Conservation (phyloP, 805 yeast species). For the Kodamaea neixiangensis region DNA sequence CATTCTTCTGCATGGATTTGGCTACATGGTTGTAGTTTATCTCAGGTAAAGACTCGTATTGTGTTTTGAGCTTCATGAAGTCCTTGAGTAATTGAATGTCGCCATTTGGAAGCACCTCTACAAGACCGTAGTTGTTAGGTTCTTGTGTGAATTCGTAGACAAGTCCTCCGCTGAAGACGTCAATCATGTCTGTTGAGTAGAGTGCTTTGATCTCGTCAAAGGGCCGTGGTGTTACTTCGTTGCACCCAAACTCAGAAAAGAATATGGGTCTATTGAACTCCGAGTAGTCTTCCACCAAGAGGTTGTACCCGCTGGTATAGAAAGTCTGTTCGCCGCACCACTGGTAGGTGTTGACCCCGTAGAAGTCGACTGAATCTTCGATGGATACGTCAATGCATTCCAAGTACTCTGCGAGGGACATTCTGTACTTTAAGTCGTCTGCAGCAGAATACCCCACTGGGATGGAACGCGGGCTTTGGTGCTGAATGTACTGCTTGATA, state of each 20-base stretch:
- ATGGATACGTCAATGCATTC: constrained; percentile 65
- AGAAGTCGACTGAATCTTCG: constrained; percentile 68
- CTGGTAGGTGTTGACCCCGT: constrained; percentile 79
- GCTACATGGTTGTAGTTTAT: constrained; percentile 23
- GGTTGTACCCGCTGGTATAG: constrained; percentile 65
- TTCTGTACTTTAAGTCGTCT: constrained; percentile 79
- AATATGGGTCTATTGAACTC: constrained; percentile 76
- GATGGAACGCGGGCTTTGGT: constrained; percentile 60
- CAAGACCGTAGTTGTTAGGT: constrained; percentile 77
- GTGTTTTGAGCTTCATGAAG: constrained; percentile 43
- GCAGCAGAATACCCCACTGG: constrained; percentile 98
- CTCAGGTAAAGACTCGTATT: constrained; percentile 40
- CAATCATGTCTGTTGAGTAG: constrained; percentile 71
- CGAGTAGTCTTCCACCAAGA: constrained; percentile 69
- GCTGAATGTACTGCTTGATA: constrained; percentile 67
- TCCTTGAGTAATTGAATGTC: constrained; percentile 47
- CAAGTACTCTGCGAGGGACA: constrained; percentile 74
- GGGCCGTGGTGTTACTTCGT: constrained; percentile 71
- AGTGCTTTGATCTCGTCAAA: constrained; percentile 77
- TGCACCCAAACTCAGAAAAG: constrained; percentile 91
- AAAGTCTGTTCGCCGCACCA: constrained; percentile 90
- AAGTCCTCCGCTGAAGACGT: constrained; percentile 80
- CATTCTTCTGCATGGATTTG: constrained; percentile 26
- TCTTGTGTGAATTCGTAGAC: constrained; percentile 82
- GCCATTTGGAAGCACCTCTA: constrained; percentile 46